Base-by-base conservation (phyloP, 495 filamentous ascomycete genomes). In the Apiosordaria backusii region DNA sequence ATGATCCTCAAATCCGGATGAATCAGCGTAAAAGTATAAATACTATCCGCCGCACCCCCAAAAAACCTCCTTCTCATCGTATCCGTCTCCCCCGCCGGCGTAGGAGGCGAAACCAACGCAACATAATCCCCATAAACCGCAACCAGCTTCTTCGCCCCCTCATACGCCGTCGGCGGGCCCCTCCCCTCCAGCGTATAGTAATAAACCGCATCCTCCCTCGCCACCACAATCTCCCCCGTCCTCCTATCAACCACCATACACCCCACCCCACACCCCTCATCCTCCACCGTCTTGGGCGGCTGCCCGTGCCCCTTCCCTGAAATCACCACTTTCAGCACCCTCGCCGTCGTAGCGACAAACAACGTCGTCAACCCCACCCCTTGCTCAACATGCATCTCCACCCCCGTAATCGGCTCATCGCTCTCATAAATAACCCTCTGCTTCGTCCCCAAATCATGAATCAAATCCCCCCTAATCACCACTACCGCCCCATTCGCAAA, bases 341-440 rank as follows among this genome's bases (percentile, higher is more conserved):
- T 86, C 27, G 86, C 90, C 13, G 93, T 97, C 0, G 95, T 99
- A 6, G 95, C 88, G 60, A 98, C 89, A 75, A 96, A 99, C 0
- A 99, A 84, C 0, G 91, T 92, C 1, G 88, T 93, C 60, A 84
- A 71, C 60, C 78, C 86, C 2, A 75, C 76, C 60, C 78, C 86
- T 1, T 75, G 76, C 9, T 88, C 88, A 63, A 88, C 85, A 27
- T 86, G 82, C 67, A 96, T 86, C 63, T 92, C 90, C 22, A 97
- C 88, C 4, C 92, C 95, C 0, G 95, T 99, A 50, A 99, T 89
- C 0, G 95, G 95, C 70, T 99, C 95, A 70, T 98, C 93, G 2
- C 93, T 97, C 72, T 97, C 95, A 78, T 96, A 96, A 26, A 99
- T 92, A 26, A 94, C 94, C 23, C 96, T 87, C 75, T 99, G 95